phyloP scores from a whole-genome alignment of 2,329 filamentous ascomycete genomes.

The Talaromyces marneffei region DNA sequence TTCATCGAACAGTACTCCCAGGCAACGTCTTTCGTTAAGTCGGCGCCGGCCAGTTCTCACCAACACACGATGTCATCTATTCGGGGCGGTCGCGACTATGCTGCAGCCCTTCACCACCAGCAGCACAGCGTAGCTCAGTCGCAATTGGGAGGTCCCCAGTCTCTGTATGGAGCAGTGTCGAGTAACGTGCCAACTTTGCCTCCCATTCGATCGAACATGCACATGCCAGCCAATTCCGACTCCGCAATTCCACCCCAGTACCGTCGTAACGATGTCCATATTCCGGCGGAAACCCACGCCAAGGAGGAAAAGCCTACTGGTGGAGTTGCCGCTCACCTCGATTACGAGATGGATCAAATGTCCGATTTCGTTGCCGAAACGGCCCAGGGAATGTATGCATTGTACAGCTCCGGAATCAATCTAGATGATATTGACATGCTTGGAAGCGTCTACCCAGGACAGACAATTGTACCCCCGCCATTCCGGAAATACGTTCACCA shows the following conservation, averaged over 20 bases:
- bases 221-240: conserved; percentile 36
- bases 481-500: conserved; percentile 91
- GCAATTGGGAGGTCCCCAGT: conserved; percentile 20
- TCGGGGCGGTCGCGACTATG: conserved; percentile 31
- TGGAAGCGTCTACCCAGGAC: conserved; percentile 58
- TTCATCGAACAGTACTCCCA: conserved; percentile 44
- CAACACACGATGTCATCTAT: conserved; percentile 25
- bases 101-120: conserved; percentile 16
- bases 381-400: conserved; percentile 66
- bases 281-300: conserved; percentile 31
- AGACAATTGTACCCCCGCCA: conserved; percentile 60
- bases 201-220: conserved; percentile 36
- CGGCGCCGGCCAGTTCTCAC: conserved; percentile 30
- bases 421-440: conserved; percentile 58
- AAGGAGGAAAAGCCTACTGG: conserved; percentile 67
- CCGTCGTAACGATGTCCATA: conserved; percentile 35
- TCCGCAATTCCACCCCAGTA: conserved; percentile 38
- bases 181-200: conserved; percentile 32
- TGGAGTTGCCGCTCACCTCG: conserved; percentile 86
- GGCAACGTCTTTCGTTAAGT: conserved; percentile 36
- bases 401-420: conserved; percentile 50
- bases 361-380: conserved; percentile 91
- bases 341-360: conserved; percentile 96
- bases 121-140: conserved; percentile 21
- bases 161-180: conserved; percentile 32